Percentiles rank a stretch among this genome's conserved stretches.
These are phyloP conservation scores for Penicillium argentinense DNA, from an alignment of 495 filamentous ascomycete genomes.

Conservation along the genomic window DNA sequence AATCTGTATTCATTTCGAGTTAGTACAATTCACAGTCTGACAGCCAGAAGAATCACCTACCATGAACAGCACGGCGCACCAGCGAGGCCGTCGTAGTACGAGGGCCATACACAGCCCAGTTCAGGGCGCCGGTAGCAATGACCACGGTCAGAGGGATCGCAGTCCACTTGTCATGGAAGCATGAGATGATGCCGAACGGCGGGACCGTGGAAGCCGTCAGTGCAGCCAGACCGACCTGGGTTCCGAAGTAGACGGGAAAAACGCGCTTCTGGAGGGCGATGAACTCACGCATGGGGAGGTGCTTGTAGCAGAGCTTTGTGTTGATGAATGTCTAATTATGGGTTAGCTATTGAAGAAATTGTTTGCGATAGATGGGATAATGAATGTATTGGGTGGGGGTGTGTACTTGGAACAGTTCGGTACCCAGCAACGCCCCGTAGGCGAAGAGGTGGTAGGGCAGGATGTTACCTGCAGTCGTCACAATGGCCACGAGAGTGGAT, in stretches of 20 bases:
- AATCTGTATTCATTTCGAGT: neutral
- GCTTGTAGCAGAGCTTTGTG: slow-evolving; percentile 48
- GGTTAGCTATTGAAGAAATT: too few species aligned
- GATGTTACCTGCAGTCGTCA: slow-evolving; percentile 17
- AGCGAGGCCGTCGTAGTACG: slow-evolving; percentile 43
- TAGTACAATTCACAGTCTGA: neutral
- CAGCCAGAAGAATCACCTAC: slow-evolving; percentile 12
- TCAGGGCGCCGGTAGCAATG: slow-evolving; percentile 40
- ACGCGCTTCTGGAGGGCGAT: slow-evolving; percentile 50
- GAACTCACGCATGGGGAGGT: slow-evolving; percentile 50
- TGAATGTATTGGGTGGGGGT: too few species aligned
- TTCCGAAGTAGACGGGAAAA: slow-evolving; percentile 55
- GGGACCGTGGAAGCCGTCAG: slow-evolving; percentile 48
- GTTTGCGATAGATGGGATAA: too few species aligned
- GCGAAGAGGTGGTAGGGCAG: slow-evolving; percentile 50
- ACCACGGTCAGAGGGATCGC: slow-evolving; percentile 42
- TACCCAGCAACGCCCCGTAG: slow-evolving; percentile 54
- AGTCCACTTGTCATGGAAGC: slow-evolving; percentile 29
- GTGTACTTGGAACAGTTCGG: slow-evolving; percentile 46
- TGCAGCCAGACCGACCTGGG: slow-evolving; percentile 42
- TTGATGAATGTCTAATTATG: slow-evolving; percentile 46
- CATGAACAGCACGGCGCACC: slow-evolving; percentile 45
- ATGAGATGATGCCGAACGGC: slow-evolving; percentile 36
- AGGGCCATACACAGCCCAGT: slow-evolving; percentile 48
- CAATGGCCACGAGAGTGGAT: slow-evolving; percentile 14